These are phyloP conservation scores for Durotheca rogersii DNA, from an alignment of 495 filamentous ascomycete species.

Conservation along the genomic window DNA sequence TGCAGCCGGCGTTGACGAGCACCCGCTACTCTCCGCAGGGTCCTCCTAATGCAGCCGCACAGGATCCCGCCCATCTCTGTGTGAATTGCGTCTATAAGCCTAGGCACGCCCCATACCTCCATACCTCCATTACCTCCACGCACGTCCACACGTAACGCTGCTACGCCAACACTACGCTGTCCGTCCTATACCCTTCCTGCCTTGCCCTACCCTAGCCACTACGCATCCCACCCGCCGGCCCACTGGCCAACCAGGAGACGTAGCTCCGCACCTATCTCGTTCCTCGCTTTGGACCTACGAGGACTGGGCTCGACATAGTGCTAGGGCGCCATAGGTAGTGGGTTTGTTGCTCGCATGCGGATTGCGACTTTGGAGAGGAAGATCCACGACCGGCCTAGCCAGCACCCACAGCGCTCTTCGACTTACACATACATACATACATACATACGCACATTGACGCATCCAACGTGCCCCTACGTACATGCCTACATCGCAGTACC, in stretches of 20 bases:
- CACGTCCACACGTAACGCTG: too few species aligned
- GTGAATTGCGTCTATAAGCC: too few species aligned
- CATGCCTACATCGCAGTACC: too few species aligned
- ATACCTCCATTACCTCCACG: conserved; percentile 13
- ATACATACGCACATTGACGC: conserved; percentile 19
- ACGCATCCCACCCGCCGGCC: too few species aligned
- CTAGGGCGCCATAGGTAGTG: conserved; percentile 27
- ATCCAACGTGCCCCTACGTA: too few species aligned
- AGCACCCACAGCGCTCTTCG: conserved; percentile 11
- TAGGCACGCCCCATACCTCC: too few species aligned
- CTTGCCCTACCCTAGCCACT: too few species aligned
- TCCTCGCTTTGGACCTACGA: too few species aligned
- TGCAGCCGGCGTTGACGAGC: conserved; percentile 28
- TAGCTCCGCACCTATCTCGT: conserved; percentile 1
- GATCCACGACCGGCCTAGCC: conserved; percentile 26
- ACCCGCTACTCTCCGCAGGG: conserved; percentile 27
- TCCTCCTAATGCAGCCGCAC: conserved; percentile 25
- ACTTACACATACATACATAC: conserved; percentile 12
- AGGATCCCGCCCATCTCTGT: conserved; percentile 5
- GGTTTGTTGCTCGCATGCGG: conserved; percentile 31
- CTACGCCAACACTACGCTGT: too few species aligned
- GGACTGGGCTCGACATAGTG: too few species aligned
- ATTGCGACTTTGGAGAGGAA: conserved; percentile 33
- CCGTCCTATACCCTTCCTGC: too few species aligned
- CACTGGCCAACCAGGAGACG: too few species aligned